Evolutionary conservation across 148 eudicot genomes (phyloP), one percentile per base, ranked within the genome.

Genomic region (Limonium bicolor): DNA sequence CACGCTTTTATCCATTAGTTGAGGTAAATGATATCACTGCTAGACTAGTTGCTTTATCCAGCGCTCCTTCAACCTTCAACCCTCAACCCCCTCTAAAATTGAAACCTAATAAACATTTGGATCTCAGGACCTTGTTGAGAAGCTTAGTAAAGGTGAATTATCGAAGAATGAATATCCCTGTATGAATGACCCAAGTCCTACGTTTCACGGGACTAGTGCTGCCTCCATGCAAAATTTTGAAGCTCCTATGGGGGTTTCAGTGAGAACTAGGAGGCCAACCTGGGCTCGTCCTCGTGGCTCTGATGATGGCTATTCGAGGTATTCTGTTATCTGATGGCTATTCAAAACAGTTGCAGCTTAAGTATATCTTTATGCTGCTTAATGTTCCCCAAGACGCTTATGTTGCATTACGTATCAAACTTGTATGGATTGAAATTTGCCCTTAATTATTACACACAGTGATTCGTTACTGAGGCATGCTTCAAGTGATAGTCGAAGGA

Each of bases 251-350:
- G 72, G 82, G 22, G 92, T 72, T 34, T 88, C 97, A 48, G 70
- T 65, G 80, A 81, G 93, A 76, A 76, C 85, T 11, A 74, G 86
- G 56, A 72, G 86, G 17, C 84, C 92, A 41, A 83, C 97, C 20
- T 88, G 97, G 97, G 97, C 97, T 51, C 78, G 92, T 18, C 79
- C 94, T 70, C 74, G 87, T 54, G 61, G 41, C 46, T 88, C 97
- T 56, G 97, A 88, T 61, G 97, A 88, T 70, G 97, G 97, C 27
- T 84, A 88, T 63, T 77, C 94, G 18, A 88, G 97, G 97, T 88
- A 69, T 48, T 29, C 38, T 13, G 38, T 17, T 47, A n/a, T n/a
- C n/a, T n/a, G n/a, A n/a, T n/a, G n/a, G n/a, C n/a, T n/a, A n/a
- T n/a, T n/a, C n/a, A n/a, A n/a, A n/a, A n/a, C n/a, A n/a, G n/a